Evolutionary conservation across 1,284 basidiomycete genomes (phyloP).

Genomic region (Grifola frondosa): DNA sequence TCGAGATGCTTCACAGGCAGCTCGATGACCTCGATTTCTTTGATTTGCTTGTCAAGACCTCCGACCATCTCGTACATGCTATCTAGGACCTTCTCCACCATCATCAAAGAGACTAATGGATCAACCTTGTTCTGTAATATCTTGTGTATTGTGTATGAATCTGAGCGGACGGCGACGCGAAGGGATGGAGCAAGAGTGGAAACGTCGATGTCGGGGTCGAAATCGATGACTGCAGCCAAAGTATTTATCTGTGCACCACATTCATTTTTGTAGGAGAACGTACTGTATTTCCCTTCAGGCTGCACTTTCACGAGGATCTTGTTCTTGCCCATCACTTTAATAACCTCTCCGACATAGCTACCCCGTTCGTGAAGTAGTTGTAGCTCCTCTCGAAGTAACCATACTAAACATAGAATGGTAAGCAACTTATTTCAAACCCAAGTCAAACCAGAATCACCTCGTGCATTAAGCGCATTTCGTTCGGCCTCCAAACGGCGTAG

Average conservation of each 20-base stretch:
- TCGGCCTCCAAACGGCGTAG: constrained; percentile 92
- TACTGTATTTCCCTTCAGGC: constrained; percentile 97
- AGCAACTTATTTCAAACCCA: neutral
- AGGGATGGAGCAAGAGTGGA: constrained; percentile 80
- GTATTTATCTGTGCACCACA: neutral
- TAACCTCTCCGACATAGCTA: constrained; percentile 95
- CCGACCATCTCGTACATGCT: constrained; percentile 99
- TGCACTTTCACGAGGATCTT: constrained; percentile 98
- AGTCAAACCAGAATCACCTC: constrained; percentile 50
- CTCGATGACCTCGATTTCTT: constrained; percentile 99
- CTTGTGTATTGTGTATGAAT: constrained; percentile 92
- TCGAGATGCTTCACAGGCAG: constrained; percentile 97
- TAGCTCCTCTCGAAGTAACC: constrained; percentile 87
- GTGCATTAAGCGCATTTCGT: constrained; percentile 91
- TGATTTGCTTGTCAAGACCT: constrained; percentile 96
- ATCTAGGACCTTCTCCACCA: constrained; percentile 99
- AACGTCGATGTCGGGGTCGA: constrained; percentile 86
- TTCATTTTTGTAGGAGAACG: constrained; percentile 22
- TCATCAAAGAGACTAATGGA: constrained; percentile 94
- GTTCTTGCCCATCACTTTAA: constrained; percentile 99
- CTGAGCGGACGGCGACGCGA: constrained; percentile 92
- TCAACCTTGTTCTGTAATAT: constrained; percentile 94
- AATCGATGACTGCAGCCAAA: constrained; percentile 75
- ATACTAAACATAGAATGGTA: constrained; percentile 47
- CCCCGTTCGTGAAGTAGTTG: constrained; percentile 95